Evolutionary conservation across 306 rosid species (phyloP), one percentile per base, ranked within the genome.

Genomic region (Fagus sylvatica): DNA sequence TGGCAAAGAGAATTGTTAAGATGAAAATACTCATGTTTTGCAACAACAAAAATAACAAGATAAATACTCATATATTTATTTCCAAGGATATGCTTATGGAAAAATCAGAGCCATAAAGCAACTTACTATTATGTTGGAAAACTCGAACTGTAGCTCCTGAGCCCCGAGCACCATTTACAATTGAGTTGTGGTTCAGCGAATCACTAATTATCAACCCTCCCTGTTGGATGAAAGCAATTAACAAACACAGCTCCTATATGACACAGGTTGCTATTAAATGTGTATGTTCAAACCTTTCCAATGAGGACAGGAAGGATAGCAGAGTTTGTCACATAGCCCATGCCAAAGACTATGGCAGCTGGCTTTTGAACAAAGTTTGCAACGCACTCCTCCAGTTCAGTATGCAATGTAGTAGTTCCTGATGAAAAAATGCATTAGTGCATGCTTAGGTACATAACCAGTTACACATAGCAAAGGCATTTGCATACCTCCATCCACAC

Each of bases 271-370:
- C 19, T 11, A 19, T 49, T 0, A 51, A 64, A 65, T 17, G 42
- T 33, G 5, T 19, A 19, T 42, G 55, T 56, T 13, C 85, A 7
- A 61, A 93, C 98, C 97, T 91, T 91, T 73, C 90, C 85, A 51
- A 89, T 79, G 78, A 93, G 79, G 41, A 90, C 97, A 0, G 98
- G 98, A 84, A 93, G 91, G 79, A 93, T 88, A 61, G 96, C 86
- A 46, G 97, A 91, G 91, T 93, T 93, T 12, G 97, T 93, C 76
- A 81, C 97, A 78, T 93, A 91, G 72, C 96, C 98, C 98, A 93
- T 93, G 36, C 98, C 98, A 53, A 91, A 90, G 37, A 93, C 97
- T 71, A 90, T 28, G 39, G 98, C 96, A 79, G 92, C 89, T 3
- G 98, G 97, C 80, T 92, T 92, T 34, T 87, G 80, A 19, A 90